Evolutionary conservation across 1,284 basidiomycete genomes (phyloP).

Genomic region (Ganoderma leucocontextum): DNA sequence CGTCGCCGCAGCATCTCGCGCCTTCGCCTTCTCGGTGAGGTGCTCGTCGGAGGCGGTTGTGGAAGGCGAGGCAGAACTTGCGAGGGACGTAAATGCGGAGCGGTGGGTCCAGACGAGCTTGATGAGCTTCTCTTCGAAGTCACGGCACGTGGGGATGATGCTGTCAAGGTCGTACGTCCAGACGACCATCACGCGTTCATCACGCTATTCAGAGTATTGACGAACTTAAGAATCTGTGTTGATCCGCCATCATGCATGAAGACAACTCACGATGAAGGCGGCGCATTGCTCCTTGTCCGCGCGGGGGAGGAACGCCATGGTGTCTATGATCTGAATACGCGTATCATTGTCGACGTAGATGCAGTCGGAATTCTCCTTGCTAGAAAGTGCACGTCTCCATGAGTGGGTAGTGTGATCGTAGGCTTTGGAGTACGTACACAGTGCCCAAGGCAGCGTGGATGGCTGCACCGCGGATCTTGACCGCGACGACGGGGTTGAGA

Average conservation of each 20-base stretch:
- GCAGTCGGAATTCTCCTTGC: conserved; percentile 57
- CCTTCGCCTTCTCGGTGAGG: conserved; percentile 52
- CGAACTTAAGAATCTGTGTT: no score
- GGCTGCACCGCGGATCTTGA: conserved; percentile 81
- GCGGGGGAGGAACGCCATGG: conserved; percentile 48
- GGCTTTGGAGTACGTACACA: conserved; percentile 59
- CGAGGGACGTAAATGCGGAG: conserved; percentile 35
- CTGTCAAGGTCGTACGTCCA: conserved; percentile 81
- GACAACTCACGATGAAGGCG: conserved; percentile 72
- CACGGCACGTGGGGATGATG: conserved; percentile 69
- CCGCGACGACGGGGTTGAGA: conserved; percentile 84
- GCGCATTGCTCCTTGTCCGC: conserved; percentile 87
- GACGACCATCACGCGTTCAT: conserved; percentile 76
- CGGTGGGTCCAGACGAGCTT: conserved; percentile 80
- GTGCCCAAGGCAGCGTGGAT: conserved; percentile 78
- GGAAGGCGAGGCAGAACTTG: conserved; percentile 40
- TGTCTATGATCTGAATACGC: conserved; percentile 73
- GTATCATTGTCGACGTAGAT: conserved; percentile 65
- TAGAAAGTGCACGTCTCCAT: conserved; percentile 36
- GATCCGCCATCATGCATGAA: background rate
- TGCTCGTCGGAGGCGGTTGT: conserved; percentile 59
- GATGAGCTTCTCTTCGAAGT: conserved; percentile 82
- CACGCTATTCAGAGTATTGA: conserved; percentile 53
- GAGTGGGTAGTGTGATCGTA: conserved; percentile 44
- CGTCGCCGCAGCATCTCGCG: conserved; percentile 11